Base-by-base conservation (phyloP, 345 rosid genomes). In the Corchorus capsularis region DNA sequence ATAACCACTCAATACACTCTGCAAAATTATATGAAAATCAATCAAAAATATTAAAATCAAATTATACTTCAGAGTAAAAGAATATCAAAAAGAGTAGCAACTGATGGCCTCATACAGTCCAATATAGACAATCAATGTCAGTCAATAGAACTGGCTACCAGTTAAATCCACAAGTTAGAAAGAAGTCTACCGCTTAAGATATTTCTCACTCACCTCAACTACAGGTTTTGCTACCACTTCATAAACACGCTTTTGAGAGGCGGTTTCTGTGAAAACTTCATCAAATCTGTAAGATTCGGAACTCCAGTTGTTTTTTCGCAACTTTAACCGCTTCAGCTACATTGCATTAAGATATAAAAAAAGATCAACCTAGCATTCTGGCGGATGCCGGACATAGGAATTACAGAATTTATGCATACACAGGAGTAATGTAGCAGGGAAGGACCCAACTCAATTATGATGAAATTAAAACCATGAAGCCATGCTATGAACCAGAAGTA, bases 141-240 rank as follows among this genome's bases (percentile, higher is more conserved):
- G 22, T 15, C 12, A 49, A 47, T 41, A 49, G 13, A n/a, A 69
- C 34, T 6, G 8, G n/a, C 14, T 32, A 20, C 71, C 2, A 4
- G 47, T 63, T 6, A 63, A 62, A 34, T 35, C 66, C 5, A 4
- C 46, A 37, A 37, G 68, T 43, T 63, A 43, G 12, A 6, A 45
- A 39, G 49, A 66, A 43, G 0, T 43, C 70, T 45, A 66, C 50
- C 6, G 0, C 72, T 49, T 22, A 39, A 57, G 63, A 41, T 35
- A 45, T 67, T 12, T 32, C 13, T 72, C n/a, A 68, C 75, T 76
- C 81, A 90, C 99, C 93, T 95, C 97, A 5, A 95, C 97, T 5
- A 95, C 97, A 72, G 99, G 97, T 72, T 90, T 93, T 60, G 97
- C 97, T 16, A 93, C 99, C 20, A 78, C 96, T 83, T 95, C 97